Percentiles rank a stretch among this genome's conserved stretches.
These are phyloP conservation scores for Pichia kluyveri DNA, from an alignment of 805 yeast genomes.

Conservation along the genomic window DNA sequence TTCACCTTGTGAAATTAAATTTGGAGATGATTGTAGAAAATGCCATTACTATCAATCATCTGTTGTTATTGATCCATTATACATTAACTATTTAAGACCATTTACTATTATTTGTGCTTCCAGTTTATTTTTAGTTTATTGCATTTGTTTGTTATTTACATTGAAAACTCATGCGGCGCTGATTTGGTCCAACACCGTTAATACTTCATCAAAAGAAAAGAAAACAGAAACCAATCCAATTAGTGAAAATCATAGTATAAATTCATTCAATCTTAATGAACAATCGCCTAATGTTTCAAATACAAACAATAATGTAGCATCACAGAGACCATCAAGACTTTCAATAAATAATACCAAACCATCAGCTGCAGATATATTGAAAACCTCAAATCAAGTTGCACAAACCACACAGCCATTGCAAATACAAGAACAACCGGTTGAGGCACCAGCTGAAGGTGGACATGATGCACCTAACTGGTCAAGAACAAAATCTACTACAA, in stretches of 20 bases:
- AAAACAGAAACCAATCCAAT: conserved; percentile 7
- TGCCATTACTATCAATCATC: conserved; percentile 78
- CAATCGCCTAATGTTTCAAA: background rate
- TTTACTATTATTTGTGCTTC: conserved; percentile 74
- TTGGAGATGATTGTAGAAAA: conserved; percentile 40
- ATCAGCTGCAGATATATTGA: background rate
- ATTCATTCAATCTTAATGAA: conserved; percentile 18
- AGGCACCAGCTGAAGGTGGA: conserved; percentile 38
- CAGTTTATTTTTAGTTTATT: conserved; percentile 73
- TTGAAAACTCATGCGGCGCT: conserved; percentile 92
- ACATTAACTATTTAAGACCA: conserved; percentile 64
- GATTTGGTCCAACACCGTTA: conserved; percentile 76
- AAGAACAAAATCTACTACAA: conserved; percentile 69
- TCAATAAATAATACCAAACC: background rate
- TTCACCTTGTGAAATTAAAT: conserved; percentile 34
- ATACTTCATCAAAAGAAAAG: conserved; percentile 25
- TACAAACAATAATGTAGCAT: background rate
- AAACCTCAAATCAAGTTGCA: background rate
- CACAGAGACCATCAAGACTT: background rate
- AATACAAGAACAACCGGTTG: conserved; percentile 2
- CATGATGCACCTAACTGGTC: conserved; percentile 99
- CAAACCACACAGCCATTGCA: background rate
- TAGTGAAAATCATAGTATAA: conserved; percentile 18
- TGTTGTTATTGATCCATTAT: conserved; percentile 59
- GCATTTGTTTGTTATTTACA: conserved; percentile 86